Conservation (phyloP, 2,329 filamentous ascomycete species). For the Fusarium verticillioides region DNA sequence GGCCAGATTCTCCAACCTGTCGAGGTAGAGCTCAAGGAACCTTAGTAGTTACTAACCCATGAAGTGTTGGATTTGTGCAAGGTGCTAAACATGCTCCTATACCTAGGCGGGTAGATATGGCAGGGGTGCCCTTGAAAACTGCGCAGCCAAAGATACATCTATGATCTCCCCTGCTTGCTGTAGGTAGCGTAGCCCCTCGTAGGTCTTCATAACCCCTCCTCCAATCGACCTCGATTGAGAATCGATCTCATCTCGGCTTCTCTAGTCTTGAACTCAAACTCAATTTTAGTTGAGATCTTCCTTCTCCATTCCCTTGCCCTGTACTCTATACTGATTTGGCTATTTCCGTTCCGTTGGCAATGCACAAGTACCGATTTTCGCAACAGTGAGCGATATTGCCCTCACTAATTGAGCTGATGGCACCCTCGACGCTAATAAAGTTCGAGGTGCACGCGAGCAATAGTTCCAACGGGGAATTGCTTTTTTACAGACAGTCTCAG, state of each 20-base stretch:
- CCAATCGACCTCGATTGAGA: not conserved
- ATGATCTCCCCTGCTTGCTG: not conserved
- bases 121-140: constrained; percentile 3
- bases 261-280: constrained; percentile 12
- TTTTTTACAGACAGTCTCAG: constrained; percentile 31
- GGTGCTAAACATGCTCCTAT: not conserved
- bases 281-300: not conserved
- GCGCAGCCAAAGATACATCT: not conserved
- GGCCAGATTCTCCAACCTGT: not conserved
- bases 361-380: not conserved
- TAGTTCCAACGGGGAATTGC: constrained; percentile 20
- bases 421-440: not conserved
- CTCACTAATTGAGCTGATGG: not conserved
- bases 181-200: not conserved
- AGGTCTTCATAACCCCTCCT: constrained; percentile 9
- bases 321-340: not conserved
- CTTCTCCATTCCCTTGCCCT: not conserved
- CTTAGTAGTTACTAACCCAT: not conserved
- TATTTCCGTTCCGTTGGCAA: not conserved
- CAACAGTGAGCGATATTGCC: not conserved
- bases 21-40: not conserved
- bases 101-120: not conserved
- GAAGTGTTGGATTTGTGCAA: not conserved
- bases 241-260: constrained; percentile 16
- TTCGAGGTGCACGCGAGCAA: not conserved